These are phyloP conservation scores for Phytophthora gonapodyides DNA, from an alignment of 352 stramenopile species.

Conservation along the genomic window DNA sequence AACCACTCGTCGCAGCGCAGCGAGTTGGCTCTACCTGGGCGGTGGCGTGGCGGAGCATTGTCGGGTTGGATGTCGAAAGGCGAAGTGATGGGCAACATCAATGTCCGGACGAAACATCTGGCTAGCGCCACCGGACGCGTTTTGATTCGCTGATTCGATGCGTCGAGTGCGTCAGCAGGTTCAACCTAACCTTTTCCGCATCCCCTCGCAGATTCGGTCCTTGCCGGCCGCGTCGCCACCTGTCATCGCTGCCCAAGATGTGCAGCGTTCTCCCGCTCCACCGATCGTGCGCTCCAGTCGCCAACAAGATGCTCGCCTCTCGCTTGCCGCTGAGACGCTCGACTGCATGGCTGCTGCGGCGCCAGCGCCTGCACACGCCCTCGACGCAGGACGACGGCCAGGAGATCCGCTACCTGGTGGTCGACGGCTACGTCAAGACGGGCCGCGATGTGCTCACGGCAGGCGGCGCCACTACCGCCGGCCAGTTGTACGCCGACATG, in stretches of 20 bases:
- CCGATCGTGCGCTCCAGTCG: constrained; percentile 15
- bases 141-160: constrained; percentile 18
- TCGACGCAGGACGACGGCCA: constrained; percentile 5
- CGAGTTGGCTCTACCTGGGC: constrained; percentile 17
- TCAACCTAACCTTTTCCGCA: not conserved
- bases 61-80: constrained; percentile 11
- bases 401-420: constrained; percentile 60
- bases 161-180: constrained; percentile 7
- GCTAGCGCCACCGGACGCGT: constrained; percentile 30
- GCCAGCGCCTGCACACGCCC: constrained; percentile 19
- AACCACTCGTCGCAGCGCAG: too few relatives aligned
- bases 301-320: constrained; percentile 30
- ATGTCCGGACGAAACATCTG: not conserved
- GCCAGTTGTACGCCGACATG: constrained; percentile 74
- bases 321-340: constrained; percentile 1
- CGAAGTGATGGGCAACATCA: constrained; percentile 28
- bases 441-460: constrained; percentile 63
- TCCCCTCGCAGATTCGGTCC: too few relatives aligned
- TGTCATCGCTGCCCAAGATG: constrained; percentile 11
- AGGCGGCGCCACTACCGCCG: constrained; percentile 67
- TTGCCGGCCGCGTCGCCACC: constrained; percentile 2
- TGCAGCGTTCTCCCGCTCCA: constrained; percentile 10
- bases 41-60: constrained; percentile 34
- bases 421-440: constrained; percentile 74
- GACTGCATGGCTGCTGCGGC: constrained; percentile 1